Evolutionary conservation across 495 filamentous ascomycete genomes (phyloP), one percentile per base, ranked within the genome.

Genomic region (Penicillium atrosanguineum): DNA sequence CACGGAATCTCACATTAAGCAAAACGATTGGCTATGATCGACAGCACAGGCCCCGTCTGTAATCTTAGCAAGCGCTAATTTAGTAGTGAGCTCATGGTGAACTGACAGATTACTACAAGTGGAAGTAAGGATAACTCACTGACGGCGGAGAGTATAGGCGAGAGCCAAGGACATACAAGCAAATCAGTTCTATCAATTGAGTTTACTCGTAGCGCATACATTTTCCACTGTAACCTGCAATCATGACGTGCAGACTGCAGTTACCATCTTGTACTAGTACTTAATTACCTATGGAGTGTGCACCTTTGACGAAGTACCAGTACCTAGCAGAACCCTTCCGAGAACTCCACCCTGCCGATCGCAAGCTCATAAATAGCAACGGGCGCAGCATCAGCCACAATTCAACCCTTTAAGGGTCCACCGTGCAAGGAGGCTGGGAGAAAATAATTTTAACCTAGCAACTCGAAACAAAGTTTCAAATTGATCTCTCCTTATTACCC

Each of bases 231-330:
- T 44, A 7, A 7, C 9, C 16, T 15, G 37, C 47, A 55, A 60
- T 60, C 52, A 60, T 60, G 57, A 60, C 57, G 60, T 56, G 53
- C 60, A 53, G 60, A 53, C 45, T 52, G 6, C 9, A 5, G 7
- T 56, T 37, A 53, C 57, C 53, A 60, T n/a, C 57, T 23, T 12
- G 38, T 40, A 40, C 16, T 1, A n/a, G 16, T 40, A 40, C 38
- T 40, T 40, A 5, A 6, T 21, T 31, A 41, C 19, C 19, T 31
- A 44, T 40, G 16, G n/a, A 19, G 12, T 1, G 0, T 40, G 18
- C 19, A 19, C 7, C 0, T 20, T 16, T 6, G 7, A 7, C 1
- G 7, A 40, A 18, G 16, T 40, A 18, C 16, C 38, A 7, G 16
- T 40, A 20, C 38, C 4, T 7, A 15, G 12, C n/a, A 46, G 59